Base-by-base conservation (phyloP, 805 yeast genomes). In the Jamesozyma lodderae region DNA sequence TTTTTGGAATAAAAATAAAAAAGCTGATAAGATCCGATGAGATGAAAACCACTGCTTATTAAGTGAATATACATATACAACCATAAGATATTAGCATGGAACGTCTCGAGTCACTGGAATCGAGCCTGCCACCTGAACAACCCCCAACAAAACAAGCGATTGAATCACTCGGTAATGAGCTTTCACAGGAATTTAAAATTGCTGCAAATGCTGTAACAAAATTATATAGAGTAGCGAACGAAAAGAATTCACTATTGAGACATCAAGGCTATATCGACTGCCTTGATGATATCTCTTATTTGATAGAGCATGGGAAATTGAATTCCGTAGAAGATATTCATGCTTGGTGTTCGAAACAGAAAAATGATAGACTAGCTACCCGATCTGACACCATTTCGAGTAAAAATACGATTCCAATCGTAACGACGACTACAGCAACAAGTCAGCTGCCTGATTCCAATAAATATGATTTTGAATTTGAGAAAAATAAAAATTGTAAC, bases 171-270 rank as follows among this genome's bases (percentile, higher is more conserved):
- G 72, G 69, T 42, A 62, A 59, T 31, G 81, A 79, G 33, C 63
- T 81, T 21, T 68, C 79, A 1, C 66, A 66, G 31, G 82, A 79
- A 48, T 81, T 81, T 62, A 79, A 77, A 55, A 68, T 67, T 39
- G 87, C 87, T 19, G 88, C 88, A 33, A 73, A 78, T 44, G 72
- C 83, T 6, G 84, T 81, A 21, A 80, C 87, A 13, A 71, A 79
- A 11, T 62, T 81, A 21, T 81, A 81, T 47, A 60, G 84, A 31
- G 57, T 78, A 4, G 73, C 84, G 7, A 76, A 73, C 44, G 69
- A 70, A 35, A 68, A 76, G 35, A 69, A 63, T 31, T 61, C 73
- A 4, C 51, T 77, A 21, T 52, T 70, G 20, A 68, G 68, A 31
- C 72, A 73, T 40, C 69, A 67, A 41, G 88, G 87, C 2, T 81